These are phyloP conservation scores for Pseudisothecium myosuroides DNA, from an alignment of 225 moss, liverwort and hornwort species.

Conservation along the genomic window DNA sequence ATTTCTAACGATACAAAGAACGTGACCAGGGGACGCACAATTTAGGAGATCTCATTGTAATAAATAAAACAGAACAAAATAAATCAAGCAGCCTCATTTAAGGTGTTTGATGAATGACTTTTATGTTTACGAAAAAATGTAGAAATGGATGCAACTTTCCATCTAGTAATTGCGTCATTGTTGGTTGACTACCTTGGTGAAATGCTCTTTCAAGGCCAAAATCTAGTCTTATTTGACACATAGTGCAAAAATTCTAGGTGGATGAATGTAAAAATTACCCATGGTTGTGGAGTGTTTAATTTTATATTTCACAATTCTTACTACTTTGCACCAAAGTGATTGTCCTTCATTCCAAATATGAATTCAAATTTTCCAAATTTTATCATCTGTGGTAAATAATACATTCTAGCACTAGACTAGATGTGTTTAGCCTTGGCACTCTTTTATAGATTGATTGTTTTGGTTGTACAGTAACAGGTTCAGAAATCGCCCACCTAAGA, in stretches of 20 bases:
- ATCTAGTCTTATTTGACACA: background rate
- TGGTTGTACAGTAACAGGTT: too few relatives aligned
- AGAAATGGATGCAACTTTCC: background rate
- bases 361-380: background rate
- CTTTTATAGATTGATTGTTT: too few relatives aligned
- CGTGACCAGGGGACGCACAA: too few relatives aligned
- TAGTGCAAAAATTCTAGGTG: too few relatives aligned
- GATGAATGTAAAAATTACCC: too few relatives aligned
- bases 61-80: too few relatives aligned
- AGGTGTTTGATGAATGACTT: background rate
- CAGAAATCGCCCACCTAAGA: too few relatives aligned
- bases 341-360: background rate
- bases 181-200: background rate
- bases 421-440: background rate
- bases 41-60: too few relatives aligned
- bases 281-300: fast-evolving
- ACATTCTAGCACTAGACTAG: background rate
- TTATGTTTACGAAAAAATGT: fast-evolving
- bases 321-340: fast-evolving
- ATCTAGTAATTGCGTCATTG: background rate
- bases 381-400: too few relatives aligned
- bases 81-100: too few relatives aligned
- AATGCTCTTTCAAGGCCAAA: fast-evolving
- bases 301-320: background rate
- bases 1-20: too few relatives aligned